These are phyloP conservation scores for Paralagenidium karlingii DNA, from an alignment of 352 stramenopile genomes.

Conservation along the genomic window DNA sequence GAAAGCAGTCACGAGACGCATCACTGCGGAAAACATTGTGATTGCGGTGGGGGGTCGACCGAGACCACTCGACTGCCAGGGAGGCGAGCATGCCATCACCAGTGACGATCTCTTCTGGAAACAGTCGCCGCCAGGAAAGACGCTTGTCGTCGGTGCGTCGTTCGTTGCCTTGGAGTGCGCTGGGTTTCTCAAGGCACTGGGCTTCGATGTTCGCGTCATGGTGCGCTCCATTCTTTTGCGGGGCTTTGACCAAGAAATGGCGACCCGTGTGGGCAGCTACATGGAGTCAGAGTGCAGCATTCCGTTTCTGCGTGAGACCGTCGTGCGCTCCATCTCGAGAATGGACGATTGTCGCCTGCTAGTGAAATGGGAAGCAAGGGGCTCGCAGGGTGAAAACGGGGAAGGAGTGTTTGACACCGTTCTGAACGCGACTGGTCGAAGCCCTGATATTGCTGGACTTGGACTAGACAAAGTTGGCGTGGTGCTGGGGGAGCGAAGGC, in stretches of 20 bases:
- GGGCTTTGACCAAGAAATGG: slow-evolving; percentile 97
- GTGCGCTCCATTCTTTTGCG: slow-evolving; percentile 95
- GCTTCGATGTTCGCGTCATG: slow-evolving; percentile 94
- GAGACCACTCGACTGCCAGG: slow-evolving; percentile 72
- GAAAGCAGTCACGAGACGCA: slow-evolving; percentile 75
- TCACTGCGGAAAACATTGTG: slow-evolving; percentile 90
- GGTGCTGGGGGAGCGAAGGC: slow-evolving; percentile 74
- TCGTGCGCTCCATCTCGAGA: slow-evolving; percentile 89
- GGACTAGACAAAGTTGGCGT: slow-evolving; percentile 81
- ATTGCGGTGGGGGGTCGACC: slow-evolving; percentile 93
- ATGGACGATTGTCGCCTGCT: slow-evolving; percentile 68
- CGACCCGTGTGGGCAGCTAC: slow-evolving; percentile 87
- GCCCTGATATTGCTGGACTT: slow-evolving; percentile 87
- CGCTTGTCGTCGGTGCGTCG: slow-evolving; percentile 92
- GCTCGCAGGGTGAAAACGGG: slow-evolving; percentile 25
- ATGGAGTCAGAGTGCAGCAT: slow-evolving; percentile 87
- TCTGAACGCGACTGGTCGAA: slow-evolving; percentile 88
- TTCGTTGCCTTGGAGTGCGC: slow-evolving; percentile 98
- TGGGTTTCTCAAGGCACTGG: slow-evolving; percentile 93
- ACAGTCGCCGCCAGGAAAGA: slow-evolving; percentile 88
- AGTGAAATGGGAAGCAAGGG: slow-evolving; percentile 76
- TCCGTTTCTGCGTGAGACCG: slow-evolving; percentile 85
- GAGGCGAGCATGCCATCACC: slow-evolving; percentile 90
- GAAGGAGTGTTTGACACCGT: slow-evolving; percentile 94
- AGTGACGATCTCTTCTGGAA: slow-evolving; percentile 82